Evolutionary conservation across 1,284 basidiomycete genomes (phyloP).

Genomic region (Malassezia vespertilionis): DNA sequence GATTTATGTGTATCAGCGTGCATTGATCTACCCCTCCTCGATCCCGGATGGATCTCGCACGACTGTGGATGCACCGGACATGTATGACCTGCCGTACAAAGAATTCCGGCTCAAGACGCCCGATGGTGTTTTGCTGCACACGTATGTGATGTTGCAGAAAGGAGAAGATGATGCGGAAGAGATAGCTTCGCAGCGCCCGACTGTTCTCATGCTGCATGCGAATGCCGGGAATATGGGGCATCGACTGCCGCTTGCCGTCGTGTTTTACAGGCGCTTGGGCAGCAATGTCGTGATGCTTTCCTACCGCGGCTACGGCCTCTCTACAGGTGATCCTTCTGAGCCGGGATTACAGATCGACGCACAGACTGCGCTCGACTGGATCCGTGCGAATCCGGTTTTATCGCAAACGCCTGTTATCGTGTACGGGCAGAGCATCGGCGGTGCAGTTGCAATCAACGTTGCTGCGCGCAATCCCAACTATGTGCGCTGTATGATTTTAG

Average conservation of each 20-base stretch:
- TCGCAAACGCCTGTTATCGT: slow-evolving; percentile 52
- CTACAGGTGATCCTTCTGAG: slow-evolving; percentile 72
- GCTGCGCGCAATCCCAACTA: slow-evolving; percentile 64
- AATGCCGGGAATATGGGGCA: slow-evolving; percentile 54
- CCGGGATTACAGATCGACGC: slow-evolving; percentile 67
- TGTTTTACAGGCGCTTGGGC: slow-evolving; percentile 70
- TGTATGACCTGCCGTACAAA: slow-evolving; percentile 34
- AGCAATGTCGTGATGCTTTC: slow-evolving; percentile 82
- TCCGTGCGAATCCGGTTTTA: slow-evolving; percentile 61
- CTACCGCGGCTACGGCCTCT: slow-evolving; percentile 79
- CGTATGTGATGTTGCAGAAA: slow-evolving; percentile 34
- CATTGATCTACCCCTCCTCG: slow-evolving; percentile 39
- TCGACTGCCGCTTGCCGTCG: slow-evolving; percentile 72
- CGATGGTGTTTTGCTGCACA: slow-evolving; percentile 30
- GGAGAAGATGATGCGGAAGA: slow-evolving; percentile 12
- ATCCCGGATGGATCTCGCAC: slow-evolving; percentile 39
- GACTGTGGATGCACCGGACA: slow-evolving; percentile 34
- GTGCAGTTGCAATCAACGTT: slow-evolving; percentile 83
- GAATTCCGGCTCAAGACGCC: slow-evolving; percentile 37
- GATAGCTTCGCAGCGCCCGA: slow-evolving; percentile 24
- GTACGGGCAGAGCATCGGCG: slow-evolving; percentile 90
- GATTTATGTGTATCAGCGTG: slow-evolving; percentile 41
- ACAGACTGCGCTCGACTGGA: slow-evolving; percentile 60
- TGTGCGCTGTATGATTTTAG: slow-evolving; percentile 64
- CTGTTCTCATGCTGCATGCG: slow-evolving; percentile 41